phyloP scores from a whole-genome alignment of 805 yeast species.

The Ogataea methanolica region DNA sequence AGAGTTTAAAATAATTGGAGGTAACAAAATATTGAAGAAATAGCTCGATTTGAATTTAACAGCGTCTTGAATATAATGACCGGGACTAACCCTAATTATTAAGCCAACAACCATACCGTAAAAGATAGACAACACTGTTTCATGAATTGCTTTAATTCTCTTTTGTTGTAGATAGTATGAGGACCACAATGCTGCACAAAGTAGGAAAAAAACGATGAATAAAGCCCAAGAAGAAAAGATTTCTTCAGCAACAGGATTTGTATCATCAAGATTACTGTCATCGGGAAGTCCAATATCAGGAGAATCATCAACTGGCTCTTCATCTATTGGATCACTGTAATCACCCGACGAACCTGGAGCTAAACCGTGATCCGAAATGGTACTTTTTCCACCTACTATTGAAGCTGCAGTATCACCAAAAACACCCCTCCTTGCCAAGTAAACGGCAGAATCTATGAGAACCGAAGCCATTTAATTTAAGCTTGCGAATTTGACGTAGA shows the following conservation, averaged over 20 bases:
- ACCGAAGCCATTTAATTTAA: slow-evolving; percentile 14
- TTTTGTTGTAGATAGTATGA: slow-evolving; percentile 88
- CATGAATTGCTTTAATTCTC: slow-evolving; percentile 93
- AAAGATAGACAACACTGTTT: slow-evolving; percentile 91
- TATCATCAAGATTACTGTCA: slow-evolving; percentile 45
- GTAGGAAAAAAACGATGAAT: slow-evolving; percentile 72
- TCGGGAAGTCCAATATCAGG: slow-evolving; percentile 47
- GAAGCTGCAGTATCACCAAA: slow-evolving; percentile 19
- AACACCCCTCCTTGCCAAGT: slow-evolving; percentile 20
- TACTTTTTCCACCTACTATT: slow-evolving; percentile 14
- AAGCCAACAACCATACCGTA: slow-evolving; percentile 96
- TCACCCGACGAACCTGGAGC: background rate
- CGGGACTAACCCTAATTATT: slow-evolving; percentile 86
- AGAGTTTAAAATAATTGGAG: slow-evolving; percentile 93
- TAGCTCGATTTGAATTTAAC: slow-evolving; percentile 93
- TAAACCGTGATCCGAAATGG: slow-evolving; percentile 1
- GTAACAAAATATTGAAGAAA: slow-evolving; percentile 88
- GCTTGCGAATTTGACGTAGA: background rate
- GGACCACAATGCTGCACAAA: slow-evolving; percentile 91
- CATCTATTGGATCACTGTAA: slow-evolving; percentile 30
- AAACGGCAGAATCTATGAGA: slow-evolving; percentile 16
- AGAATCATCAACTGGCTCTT: slow-evolving; percentile 30
- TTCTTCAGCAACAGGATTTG: slow-evolving; percentile 89
- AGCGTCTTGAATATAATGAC: slow-evolving; percentile 95
- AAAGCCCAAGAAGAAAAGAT: slow-evolving; percentile 97